A percentile compares a stretch with the other conserved stretches of the same genome.
Evolutionary conservation across 2,329 filamentous ascomycete genomes (phyloP).

Genomic region (Aspergillus oerlinghausenensis): DNA sequence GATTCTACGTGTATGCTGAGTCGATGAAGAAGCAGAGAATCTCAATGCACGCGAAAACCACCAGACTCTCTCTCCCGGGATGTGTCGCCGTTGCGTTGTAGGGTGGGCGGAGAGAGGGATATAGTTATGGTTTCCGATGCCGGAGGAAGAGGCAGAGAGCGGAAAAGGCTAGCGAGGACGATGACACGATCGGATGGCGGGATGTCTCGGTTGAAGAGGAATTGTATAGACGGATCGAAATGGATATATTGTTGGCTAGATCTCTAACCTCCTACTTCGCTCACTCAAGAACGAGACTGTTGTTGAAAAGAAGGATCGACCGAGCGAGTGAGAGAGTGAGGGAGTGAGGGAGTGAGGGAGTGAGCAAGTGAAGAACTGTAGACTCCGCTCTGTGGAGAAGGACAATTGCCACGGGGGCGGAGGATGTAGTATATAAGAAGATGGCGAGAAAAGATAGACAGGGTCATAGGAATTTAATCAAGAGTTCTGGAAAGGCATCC

Average conservation of each 20-base stretch:
- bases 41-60: neutral
- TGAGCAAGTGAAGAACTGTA: slow-evolving; percentile 6
- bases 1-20: neutral
- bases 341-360: neutral
- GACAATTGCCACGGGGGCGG: slow-evolving; percentile 16
- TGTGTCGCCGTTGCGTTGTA: neutral
- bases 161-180: neutral
- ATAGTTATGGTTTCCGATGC: neutral
- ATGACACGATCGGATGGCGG: neutral
- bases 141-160: neutral
- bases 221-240: neutral
- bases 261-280: neutral
- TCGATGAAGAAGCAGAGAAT: neutral
- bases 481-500: slow-evolving; percentile 10
- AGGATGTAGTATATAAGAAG: slow-evolving; percentile 14
- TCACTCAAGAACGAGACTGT: slow-evolving; percentile 2
- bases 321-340: neutral
- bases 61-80: neutral
- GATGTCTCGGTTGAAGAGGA: neutral
- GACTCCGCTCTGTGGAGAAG: slow-evolving; percentile 24
- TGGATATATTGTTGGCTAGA: neutral
- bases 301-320: neutral
- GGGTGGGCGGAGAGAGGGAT: neutral
- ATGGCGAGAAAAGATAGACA: neutral
- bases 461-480: neutral